phyloP scores from a whole-genome alignment of 2,329 filamentous ascomycete genomes.

The Penicillium paneum region DNA sequence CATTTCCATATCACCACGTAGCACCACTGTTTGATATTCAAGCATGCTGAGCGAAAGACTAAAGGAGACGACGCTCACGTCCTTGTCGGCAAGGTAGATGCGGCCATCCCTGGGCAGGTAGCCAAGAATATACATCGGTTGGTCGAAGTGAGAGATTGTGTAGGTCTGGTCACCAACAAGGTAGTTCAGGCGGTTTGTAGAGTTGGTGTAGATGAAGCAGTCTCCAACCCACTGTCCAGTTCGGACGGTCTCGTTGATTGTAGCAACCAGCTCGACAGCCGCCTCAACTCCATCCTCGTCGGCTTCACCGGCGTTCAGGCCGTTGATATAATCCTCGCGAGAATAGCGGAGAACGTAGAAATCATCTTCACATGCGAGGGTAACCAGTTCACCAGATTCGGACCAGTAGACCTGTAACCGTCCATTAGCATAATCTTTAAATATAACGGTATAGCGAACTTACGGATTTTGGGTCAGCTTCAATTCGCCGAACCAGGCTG shows the following conservation, averaged over 20 bases:
- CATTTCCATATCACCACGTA: conserved; percentile 88
- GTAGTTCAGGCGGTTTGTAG: conserved; percentile 94
- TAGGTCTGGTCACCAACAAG: conserved; percentile 97
- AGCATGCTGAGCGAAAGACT: conserved; percentile 86
- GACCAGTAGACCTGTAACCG: conserved; percentile 84
- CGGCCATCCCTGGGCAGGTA: conserved; percentile 95
- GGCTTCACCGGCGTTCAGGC: conserved; percentile 73
- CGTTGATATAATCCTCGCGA: conserved; percentile 80
- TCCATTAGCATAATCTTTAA: conserved; percentile 13
- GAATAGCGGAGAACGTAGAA: conserved; percentile 94
- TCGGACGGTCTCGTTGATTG: conserved; percentile 87
- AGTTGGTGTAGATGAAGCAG: conserved; percentile 98
- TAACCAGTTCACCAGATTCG: conserved; percentile 88
- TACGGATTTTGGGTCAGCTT: conserved; percentile 65
- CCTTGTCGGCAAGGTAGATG: conserved; percentile 93
- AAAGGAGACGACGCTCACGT: conserved; percentile 87
- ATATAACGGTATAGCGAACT: conserved; percentile 21
- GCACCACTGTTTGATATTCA: conserved; percentile 93
- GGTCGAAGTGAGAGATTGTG: conserved; percentile 95
- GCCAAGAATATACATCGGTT: conserved; percentile 88
- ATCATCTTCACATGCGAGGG: conserved; percentile 88
- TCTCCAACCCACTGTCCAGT: conserved; percentile 98
- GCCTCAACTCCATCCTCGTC: conserved; percentile 92
- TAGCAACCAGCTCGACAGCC: conserved; percentile 93
- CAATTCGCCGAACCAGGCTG: conserved; percentile 84